These are phyloP conservation scores for Coemansia sp. DNA, from an alignment of 192 early-diverging fungal genomes.

Conservation along the genomic window DNA sequence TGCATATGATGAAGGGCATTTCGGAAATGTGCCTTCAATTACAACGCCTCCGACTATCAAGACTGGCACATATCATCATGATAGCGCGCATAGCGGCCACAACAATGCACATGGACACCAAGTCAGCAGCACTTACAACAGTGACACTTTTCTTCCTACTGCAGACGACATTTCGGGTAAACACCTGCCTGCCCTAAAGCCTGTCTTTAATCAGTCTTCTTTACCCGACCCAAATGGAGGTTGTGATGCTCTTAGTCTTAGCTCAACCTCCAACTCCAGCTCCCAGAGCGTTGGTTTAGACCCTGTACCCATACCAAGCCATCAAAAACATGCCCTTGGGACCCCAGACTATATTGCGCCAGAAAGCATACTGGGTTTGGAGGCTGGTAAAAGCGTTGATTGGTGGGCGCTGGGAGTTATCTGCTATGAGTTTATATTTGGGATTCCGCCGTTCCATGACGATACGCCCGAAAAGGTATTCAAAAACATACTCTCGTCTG, in stretches of 20 bases:
- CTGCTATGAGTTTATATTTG: slow-evolving; percentile 90
- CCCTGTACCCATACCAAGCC: background rate
- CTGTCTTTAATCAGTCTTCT: background rate
- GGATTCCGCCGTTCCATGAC: slow-evolving; percentile 78
- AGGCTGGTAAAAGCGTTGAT: slow-evolving; percentile 80
- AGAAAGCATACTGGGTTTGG: slow-evolving; percentile 86
- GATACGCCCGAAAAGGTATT: slow-evolving; percentile 51
- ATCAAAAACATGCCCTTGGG: slow-evolving; percentile 61
- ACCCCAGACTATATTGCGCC: slow-evolving; percentile 95
- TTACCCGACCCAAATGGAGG: background rate
- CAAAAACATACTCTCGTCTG: slow-evolving; percentile 37
- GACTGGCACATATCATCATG: background rate
- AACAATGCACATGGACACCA: background rate
- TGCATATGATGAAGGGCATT: background rate
- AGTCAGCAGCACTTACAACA: background rate
- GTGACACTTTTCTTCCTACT: background rate
- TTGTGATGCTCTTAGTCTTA: slow-evolving; percentile 2
- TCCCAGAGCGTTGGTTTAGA: slow-evolving; percentile 7
- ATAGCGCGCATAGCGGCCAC: background rate
- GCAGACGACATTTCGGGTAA: slow-evolving; percentile 10
- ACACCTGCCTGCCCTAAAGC: slow-evolving; percentile 60
- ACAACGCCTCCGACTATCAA: slow-evolving; percentile 14
- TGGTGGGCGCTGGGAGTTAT: slow-evolving; percentile 92
- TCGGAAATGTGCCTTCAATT: slow-evolving; percentile 1
- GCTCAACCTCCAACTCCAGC: slow-evolving; percentile 24